Conservation (phyloP, 768 basidiomycete genomes). For the Jaapia argillacea region DNA sequence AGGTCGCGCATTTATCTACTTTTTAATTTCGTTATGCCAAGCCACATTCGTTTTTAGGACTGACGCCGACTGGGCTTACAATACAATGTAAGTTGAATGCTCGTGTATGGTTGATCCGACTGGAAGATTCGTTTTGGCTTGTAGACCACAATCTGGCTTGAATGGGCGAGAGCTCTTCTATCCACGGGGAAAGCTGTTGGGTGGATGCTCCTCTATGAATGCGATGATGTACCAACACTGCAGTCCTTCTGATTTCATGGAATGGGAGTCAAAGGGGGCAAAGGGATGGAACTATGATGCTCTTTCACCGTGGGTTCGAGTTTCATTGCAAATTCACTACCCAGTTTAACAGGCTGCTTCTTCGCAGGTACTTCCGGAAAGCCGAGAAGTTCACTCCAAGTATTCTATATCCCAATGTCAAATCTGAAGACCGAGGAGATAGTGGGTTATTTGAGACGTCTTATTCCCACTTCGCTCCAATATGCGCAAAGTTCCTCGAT, state of each 20-base stretch:
- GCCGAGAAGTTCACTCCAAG: slow-evolving; percentile 55
- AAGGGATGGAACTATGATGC: slow-evolving; percentile 22
- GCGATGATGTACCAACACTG: slow-evolving; percentile 53
- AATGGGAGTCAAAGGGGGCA: slow-evolving; percentile 30
- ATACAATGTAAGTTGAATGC: neutral
- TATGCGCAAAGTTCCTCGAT: slow-evolving; percentile 33
- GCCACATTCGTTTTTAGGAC: no score
- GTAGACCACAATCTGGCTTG: slow-evolving; percentile 5
- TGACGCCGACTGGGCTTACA: neutral
- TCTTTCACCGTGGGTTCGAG: slow-evolving; percentile 50
- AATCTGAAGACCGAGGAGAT: slow-evolving; percentile 32
- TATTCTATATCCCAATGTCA: slow-evolving; percentile 38
- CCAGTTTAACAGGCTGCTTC: neutral
- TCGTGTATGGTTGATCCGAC: no score
- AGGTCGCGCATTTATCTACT: neutral
- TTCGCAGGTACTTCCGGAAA: slow-evolving; percentile 46
- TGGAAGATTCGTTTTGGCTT: no score
- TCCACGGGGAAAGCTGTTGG: slow-evolving; percentile 44
- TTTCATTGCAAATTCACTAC: neutral
- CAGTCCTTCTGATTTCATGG: slow-evolving; percentile 58
- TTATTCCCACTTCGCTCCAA: slow-evolving; percentile 29
- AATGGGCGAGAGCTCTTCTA: neutral
- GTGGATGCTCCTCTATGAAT: slow-evolving; percentile 66
- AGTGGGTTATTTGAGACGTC: slow-evolving; percentile 45
- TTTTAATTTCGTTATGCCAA: neutral